These are phyloP conservation scores for Pseudozyma tsukubaensis DNA, from an alignment of 1,284 basidiomycete species.

Conservation along the genomic window DNA sequence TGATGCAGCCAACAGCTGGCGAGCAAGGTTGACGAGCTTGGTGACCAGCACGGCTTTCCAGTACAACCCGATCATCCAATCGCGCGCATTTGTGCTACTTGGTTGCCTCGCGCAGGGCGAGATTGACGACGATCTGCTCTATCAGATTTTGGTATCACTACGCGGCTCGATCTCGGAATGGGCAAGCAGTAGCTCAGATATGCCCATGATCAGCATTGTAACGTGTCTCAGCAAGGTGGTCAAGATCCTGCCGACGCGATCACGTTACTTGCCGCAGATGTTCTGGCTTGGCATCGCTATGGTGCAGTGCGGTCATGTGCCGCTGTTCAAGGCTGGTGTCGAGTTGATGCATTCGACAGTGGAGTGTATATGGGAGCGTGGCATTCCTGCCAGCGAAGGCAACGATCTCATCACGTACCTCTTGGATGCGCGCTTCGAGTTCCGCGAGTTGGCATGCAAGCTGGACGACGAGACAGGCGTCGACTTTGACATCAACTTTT, in stretches of 20 bases:
- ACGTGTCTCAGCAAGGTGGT: conserved; percentile 65
- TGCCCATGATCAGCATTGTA: conserved; percentile 66
- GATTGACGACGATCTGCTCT: conserved; percentile 85
- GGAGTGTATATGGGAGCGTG: conserved; percentile 50
- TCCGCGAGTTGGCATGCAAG: conserved; percentile 58
- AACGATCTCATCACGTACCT: conserved; percentile 54
- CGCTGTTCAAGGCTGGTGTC: conserved; percentile 61
- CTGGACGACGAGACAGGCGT: conserved; percentile 64
- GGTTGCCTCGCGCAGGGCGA: conserved; percentile 78
- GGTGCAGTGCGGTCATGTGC: conserved; percentile 62
- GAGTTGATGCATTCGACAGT: conserved; percentile 60
- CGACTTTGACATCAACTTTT: conserved; percentile 66
- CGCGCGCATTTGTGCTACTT: conserved; percentile 86
- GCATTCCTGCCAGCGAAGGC: conserved; percentile 45
- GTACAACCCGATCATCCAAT: conserved; percentile 87
- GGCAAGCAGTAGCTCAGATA: conserved; percentile 57
- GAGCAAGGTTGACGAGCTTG: conserved; percentile 90
- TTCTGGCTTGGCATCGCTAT: conserved; percentile 65
- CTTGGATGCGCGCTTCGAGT: conserved; percentile 59
- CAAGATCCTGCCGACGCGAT: conserved; percentile 57
- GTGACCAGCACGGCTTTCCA: conserved; percentile 94
- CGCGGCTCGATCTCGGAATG: conserved; percentile 63
- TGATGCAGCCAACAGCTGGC: conserved; percentile 89
- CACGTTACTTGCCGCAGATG: conserved; percentile 64
- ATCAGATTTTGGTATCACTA: conserved; percentile 84